Conservation (phyloP, 2,329 filamentous ascomycete species). For the Rutstroemia sp. region DNA sequence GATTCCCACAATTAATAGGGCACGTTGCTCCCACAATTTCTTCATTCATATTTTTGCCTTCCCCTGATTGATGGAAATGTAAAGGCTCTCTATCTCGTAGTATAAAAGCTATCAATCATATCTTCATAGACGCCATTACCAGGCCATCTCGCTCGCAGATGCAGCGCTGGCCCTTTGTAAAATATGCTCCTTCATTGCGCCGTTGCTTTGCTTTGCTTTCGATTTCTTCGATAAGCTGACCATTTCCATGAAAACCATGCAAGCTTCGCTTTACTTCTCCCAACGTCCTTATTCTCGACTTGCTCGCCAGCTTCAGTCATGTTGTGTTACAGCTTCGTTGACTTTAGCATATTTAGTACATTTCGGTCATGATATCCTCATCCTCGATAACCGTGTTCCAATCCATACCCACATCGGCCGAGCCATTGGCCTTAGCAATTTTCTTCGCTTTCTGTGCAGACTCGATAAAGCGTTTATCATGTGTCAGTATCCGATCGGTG, state of each 20-base stretch:
- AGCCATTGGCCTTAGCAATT: conserved; percentile 33
- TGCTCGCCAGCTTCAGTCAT: neutral
- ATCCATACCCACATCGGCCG: conserved; percentile 15
- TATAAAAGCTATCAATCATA: conserved; percentile 4
- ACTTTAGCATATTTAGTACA: conserved; percentile 5
- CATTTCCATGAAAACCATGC: neutral
- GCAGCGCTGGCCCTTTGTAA: neutral
- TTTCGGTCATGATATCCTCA: conserved; percentile 26
- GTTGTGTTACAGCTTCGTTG: neutral
- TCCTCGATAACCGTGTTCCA: conserved; percentile 24
- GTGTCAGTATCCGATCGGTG: conserved; percentile 47
- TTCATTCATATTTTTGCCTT: neutral
- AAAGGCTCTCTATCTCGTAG: conserved; percentile 1
- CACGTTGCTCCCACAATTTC: neutral
- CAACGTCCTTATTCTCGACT: neutral
- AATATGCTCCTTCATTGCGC: neutral
- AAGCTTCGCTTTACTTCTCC: neutral
- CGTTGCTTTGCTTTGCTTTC: neutral
- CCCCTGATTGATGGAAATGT: neutral
- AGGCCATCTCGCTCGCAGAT: neutral
- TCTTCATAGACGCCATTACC: conserved; percentile 8
- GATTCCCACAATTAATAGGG: no score
- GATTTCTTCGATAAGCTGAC: conserved; percentile 7
- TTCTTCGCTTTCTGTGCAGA: conserved; percentile 37
- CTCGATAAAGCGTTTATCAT: conserved; percentile 50